Base-by-base conservation (phyloP, 2,329 filamentous ascomycete species). In the Arachnopeziza araneosa region DNA sequence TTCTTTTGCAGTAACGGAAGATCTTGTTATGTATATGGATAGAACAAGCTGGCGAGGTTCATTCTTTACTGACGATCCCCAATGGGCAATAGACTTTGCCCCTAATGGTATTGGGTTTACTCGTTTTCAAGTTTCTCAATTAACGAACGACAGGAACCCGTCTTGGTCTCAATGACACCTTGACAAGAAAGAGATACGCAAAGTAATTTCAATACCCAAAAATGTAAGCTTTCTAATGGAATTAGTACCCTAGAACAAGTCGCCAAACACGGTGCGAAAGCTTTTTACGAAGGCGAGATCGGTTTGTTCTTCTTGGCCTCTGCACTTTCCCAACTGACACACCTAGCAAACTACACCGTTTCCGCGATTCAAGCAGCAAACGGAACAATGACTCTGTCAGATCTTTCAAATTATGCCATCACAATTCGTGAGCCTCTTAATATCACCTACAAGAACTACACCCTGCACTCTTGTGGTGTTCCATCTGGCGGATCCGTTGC, bases 401-500 rank as follows among this genome's bases (percentile, higher is more conserved):
- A 90, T 67, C 74, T 90, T 14, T 75, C 76, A 63, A 82, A 84
- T 63, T 90, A 97, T 76, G 79, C 81, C 1, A 78, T 89, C 21
- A 78, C 83, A 12, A 79, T 86, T 49, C 83, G 90, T 5, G 77
- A 86, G 19, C 80, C 88, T 2, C 79, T 89, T 4, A 80, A 79
- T 65, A 89, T 74, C 24, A 77, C 82, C 19, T 92, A 89, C 74
- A 82, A 87, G 12, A 88, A 86, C 53, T 89, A 87, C 74, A 86
- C 82, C 53, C 79, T 98, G 23, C 85, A 85, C 64, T 80, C 85
- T 17, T 83, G 86, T 26, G 85, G 86, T 26, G 87, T 91, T 0
- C 93, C 93, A 0, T 88, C 88, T 23, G 89, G 89, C 64, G 95
- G 93, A 2, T 83, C 84, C 55, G 86, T 97, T 2, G 86, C 84